A percentile compares a stretch with the other conserved stretches of the same genome.
Conservation (phyloP, 2,329 filamentous ascomycete genomes). For the Diaporthe capsici region DNA sequence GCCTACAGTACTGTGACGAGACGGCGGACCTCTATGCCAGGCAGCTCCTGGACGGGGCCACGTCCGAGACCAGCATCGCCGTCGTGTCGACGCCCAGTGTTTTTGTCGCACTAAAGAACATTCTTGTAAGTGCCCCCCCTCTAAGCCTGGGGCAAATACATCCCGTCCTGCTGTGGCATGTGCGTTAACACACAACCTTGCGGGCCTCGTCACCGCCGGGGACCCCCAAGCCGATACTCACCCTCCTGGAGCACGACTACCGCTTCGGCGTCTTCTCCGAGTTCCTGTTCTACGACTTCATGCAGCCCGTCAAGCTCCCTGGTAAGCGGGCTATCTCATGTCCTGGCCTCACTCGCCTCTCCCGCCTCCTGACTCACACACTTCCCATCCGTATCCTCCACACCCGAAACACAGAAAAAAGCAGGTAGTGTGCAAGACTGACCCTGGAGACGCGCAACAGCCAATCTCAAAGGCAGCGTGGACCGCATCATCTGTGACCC, state of each 20-base stretch:
- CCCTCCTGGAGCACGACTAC: constrained; percentile 80
- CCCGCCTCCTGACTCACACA: not conserved
- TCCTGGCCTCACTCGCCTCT: not conserved
- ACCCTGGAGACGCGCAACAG: constrained; percentile 47
- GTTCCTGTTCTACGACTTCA: constrained; percentile 82
- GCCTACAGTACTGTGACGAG: constrained; percentile 75
- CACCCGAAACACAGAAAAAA: not conserved
- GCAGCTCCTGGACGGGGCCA: constrained; percentile 75
- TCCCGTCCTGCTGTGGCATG: constrained; percentile 11
- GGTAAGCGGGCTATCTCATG: constrained; percentile 50
- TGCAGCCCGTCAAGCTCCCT: constrained; percentile 76
- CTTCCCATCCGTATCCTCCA: not conserved
- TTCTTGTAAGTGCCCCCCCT: constrained; percentile 63
- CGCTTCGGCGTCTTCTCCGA: constrained; percentile 82
- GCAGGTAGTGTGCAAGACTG: not conserved
- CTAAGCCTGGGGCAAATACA: constrained; percentile 14
- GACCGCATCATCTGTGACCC: constrained; percentile 83
- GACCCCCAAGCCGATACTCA: constrained; percentile 67
- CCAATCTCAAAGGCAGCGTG: constrained; percentile 71
- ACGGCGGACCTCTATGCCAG: constrained; percentile 76
- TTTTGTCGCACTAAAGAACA: constrained; percentile 82
- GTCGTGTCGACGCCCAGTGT: constrained; percentile 83
- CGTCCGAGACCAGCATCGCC: constrained; percentile 71
- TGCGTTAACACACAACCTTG: constrained; percentile 25
- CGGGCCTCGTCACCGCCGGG: constrained; percentile 37